Evolutionary conservation across 345 rosid genomes (phyloP).

Genomic region (Syzygium oleosum): DNA sequence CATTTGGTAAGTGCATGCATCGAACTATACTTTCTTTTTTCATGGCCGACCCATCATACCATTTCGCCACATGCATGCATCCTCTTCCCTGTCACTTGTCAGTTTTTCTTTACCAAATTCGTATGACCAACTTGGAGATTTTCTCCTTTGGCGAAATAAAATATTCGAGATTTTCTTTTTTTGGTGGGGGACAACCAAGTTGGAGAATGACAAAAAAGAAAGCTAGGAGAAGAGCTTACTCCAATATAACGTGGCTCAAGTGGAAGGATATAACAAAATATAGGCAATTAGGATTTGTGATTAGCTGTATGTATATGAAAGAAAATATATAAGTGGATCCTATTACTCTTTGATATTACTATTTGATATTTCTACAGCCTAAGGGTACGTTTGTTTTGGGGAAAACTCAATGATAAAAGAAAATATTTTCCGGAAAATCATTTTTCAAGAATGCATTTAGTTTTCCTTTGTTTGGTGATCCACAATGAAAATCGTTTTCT

Average conservation of each 20-base stretch:
- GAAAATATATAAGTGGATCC: background rate
- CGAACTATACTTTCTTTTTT: background rate
- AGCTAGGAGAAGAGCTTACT: background rate
- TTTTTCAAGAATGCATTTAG: too few species aligned
- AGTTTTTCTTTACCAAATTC: background rate
- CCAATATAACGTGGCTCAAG: background rate
- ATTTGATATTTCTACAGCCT: background rate
- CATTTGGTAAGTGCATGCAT: background rate
- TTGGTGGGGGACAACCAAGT: background rate
- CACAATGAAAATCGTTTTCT: too few species aligned
- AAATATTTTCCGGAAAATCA: too few species aligned
- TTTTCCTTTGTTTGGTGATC: too few species aligned
- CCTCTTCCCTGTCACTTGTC: background rate
- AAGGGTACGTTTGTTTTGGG: too few species aligned
- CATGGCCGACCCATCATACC: background rate
- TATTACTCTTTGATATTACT: background rate
- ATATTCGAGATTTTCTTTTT: background rate
- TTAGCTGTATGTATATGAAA: background rate
- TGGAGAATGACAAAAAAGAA: background rate
- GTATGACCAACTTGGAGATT: background rate
- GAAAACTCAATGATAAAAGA: too few species aligned
- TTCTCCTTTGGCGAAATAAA: background rate
- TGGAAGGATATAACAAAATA: background rate
- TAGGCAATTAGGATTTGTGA: background rate
- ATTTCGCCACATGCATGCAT: background rate